phyloP scores from a whole-genome alignment of 1,284 basidiomycete species.

The Xanthoconium separans region DNA sequence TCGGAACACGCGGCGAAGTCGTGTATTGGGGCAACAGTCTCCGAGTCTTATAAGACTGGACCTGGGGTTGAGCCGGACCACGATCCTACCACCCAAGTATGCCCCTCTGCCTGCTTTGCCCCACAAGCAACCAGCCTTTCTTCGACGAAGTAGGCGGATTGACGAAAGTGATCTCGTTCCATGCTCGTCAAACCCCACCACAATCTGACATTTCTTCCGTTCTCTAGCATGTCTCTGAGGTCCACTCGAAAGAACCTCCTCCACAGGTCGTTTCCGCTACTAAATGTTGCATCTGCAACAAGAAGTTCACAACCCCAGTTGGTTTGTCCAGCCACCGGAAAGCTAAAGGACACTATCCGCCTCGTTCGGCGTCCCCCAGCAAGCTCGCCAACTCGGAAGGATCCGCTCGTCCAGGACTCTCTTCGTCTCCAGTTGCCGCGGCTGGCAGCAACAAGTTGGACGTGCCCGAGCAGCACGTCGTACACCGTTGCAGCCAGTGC shows the following conservation, averaged over 20 bases:
- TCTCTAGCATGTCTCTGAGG: conserved; percentile 29
- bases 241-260: conserved; percentile 1
- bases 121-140: conserved; percentile 20
- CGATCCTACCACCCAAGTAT: conserved; percentile 23
- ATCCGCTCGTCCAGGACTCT: neutral
- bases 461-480: neutral
- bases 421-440: neutral
- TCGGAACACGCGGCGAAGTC: conserved; percentile 33
- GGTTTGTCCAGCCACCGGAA: conserved; percentile 24
- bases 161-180: conserved; percentile 16
- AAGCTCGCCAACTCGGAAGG: conserved; percentile 4
- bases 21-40: conserved; percentile 33
- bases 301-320: conserved; percentile 21
- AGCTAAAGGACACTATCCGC: conserved; percentile 23
- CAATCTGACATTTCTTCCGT: conserved; percentile 8
- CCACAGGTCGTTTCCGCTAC: conserved; percentile 7
- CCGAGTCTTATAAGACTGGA: conserved; percentile 27
- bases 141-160: conserved; percentile 22
- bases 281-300: conserved; percentile 27
- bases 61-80: conserved; percentile 14
- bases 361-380: conserved; percentile 6
- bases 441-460: conserved; percentile 1
- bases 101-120: conserved; percentile 30
- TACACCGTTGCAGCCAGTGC: conserved; percentile 24
- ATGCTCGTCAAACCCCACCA: neutral